Evolutionary conservation across 768 basidiomycete genomes (phyloP).

Genomic region (Hypholoma sublateritium): DNA sequence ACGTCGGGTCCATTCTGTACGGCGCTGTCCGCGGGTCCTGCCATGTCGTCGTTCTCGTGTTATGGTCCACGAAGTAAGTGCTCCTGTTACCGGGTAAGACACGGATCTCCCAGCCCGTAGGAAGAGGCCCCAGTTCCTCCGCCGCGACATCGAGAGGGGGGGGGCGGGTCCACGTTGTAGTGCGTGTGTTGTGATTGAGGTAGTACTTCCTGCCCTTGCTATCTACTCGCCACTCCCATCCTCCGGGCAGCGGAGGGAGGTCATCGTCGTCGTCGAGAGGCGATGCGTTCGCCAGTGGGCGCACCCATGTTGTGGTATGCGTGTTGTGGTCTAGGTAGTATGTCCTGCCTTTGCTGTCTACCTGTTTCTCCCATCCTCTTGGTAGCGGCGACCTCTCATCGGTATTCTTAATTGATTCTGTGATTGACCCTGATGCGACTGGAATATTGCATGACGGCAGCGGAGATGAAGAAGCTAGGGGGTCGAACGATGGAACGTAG

Average conservation of each 20-base stretch:
- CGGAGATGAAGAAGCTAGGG: background rate
- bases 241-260: conserved; percentile 15
- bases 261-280: conserved; percentile 14
- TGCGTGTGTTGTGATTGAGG: conserved; percentile 24
- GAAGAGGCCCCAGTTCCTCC: conserved; percentile 50
- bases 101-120: conserved; percentile 85
- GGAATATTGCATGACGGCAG: conserved; percentile 26
- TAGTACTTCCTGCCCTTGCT: conserved; percentile 19
- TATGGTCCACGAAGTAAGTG: conserved; percentile 62
- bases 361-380: conserved; percentile 21
- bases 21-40: conserved; percentile 87
- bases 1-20: conserved; percentile 75
- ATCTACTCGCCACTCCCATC: conserved; percentile 22
- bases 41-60: conserved; percentile 91
- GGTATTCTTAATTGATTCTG: background rate
- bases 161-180: conserved; percentile 21
- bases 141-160: conserved; percentile 28
- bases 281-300: conserved; percentile 25
- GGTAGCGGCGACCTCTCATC: conserved; percentile 17
- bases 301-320: conserved; percentile 77
- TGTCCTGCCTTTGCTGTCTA: conserved; percentile 51
- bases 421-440: conserved; percentile 45
- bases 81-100: conserved; percentile 78
- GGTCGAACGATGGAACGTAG: conserved; percentile 1
- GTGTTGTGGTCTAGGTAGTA: conserved; percentile 89